Evolutionary conservation across 2,329 filamentous ascomycete genomes (phyloP), one percentile per base, ranked within the genome.

Genomic region (Aspergillus vadensis): DNA sequence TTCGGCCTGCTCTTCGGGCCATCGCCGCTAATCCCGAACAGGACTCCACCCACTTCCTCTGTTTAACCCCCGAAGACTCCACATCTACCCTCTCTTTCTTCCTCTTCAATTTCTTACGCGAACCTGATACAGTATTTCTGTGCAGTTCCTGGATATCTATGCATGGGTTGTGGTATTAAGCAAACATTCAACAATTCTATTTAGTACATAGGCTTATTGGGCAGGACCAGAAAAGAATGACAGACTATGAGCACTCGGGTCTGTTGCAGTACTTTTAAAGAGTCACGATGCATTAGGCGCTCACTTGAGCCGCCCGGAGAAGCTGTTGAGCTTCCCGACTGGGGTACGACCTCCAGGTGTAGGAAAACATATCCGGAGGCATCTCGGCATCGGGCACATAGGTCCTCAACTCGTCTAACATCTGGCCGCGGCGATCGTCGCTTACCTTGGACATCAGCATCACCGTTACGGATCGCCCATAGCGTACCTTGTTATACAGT

Each of bases 401-500:
- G 4, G 17, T 17, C 14, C 55, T 57, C 17, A 67, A 55, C 12
- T 64, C 61, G 23, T 60, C 60, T 36, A 63, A 9, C 63, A 63
- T 64, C 25, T 64, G 59, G 2, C 17, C 58, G 1, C 63, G 61
- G 3, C 61, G 52, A 4, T 63, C 63, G 21, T 63, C 60, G 15
- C 57, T 32, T 2, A 50, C 58, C 23, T 58, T 65, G 10, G 66
- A 69, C 55, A 69, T 65, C 38, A 70, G 59, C 60, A 66, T 64
- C 27, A 70, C 67, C 17, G 67, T 69, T 14, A 65, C 56, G 4
- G 68, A 58, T 19, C 59, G 65, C 10, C 53, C 41, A 50, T 69
- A 62, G 5, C 59, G 59, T 5, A 61, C 19, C 19, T 58, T 21
- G 55, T 70, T 60, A 55, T 69, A 70, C 3, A 68, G 36, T 4